Conservation (phyloP, 108 stramenopile species). For the Nitzschia sp. region DNA sequence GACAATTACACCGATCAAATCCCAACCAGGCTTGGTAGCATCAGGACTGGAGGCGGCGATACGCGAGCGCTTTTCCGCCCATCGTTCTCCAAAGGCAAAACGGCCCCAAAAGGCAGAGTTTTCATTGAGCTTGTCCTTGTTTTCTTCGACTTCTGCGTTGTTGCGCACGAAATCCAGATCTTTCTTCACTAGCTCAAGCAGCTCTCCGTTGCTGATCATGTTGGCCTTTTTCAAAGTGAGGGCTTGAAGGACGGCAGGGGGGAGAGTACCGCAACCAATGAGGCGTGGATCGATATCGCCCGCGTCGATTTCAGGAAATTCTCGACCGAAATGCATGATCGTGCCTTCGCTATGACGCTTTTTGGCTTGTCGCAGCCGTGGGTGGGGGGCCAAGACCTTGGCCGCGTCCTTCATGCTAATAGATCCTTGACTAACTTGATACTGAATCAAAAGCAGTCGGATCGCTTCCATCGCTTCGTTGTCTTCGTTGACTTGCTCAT, state of each 20-base stretch:
- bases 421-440: conserved; percentile 72
- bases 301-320: conserved; percentile 74
- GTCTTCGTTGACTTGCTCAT: conserved; percentile 51
- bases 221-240: conserved; percentile 81
- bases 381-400: conserved; percentile 34
- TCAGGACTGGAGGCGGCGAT: conserved; percentile 78
- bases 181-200: conserved; percentile 86
- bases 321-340: conserved; percentile 35
- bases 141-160: conserved; percentile 33
- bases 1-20: conserved; percentile 92
- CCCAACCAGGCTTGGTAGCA: conserved; percentile 80
- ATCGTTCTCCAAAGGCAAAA: conserved; percentile 95
- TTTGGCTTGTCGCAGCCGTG: neutral
- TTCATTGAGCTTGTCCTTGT: conserved; percentile 73
- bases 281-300: conserved; percentile 81
- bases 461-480: conserved; percentile 86
- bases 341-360: conserved; percentile 23
- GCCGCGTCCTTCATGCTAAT: conserved; percentile 63
- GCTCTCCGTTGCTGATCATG: conserved; percentile 79
- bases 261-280: conserved; percentile 79
- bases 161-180: conserved; percentile 76
- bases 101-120: conserved; percentile 90
- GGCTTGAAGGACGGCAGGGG: conserved; percentile 81
- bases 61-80: conserved; percentile 91
- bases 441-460: conserved; percentile 80